Percentiles rank a stretch among this genome's conserved stretches.
Conservation (phyloP, 768 basidiomycete genomes). For the Russula vinacea region DNA sequence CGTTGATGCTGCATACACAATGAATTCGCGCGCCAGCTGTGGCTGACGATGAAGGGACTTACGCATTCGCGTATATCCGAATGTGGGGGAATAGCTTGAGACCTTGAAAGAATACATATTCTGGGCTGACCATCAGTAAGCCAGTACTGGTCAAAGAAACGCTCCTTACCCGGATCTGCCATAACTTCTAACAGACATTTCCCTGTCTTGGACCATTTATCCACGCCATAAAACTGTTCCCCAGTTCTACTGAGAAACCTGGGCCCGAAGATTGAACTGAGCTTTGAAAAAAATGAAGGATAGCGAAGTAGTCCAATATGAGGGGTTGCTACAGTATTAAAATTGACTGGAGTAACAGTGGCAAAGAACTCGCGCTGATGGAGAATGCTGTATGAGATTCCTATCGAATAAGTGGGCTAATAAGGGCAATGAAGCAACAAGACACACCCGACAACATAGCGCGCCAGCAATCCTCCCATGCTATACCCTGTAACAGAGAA, state of each 20-base stretch:
- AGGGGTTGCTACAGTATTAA: slow-evolving; percentile 80
- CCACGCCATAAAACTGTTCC: slow-evolving; percentile 51
- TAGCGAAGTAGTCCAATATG: slow-evolving; percentile 73
- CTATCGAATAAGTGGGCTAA: background rate
- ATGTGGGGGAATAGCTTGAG: slow-evolving; percentile 64
- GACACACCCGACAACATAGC: slow-evolving; percentile 69
- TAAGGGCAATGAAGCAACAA: slow-evolving; percentile 1
- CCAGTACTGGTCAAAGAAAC: background rate
- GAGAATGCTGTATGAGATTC: slow-evolving; percentile 47
- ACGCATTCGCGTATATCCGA: slow-evolving; percentile 80
- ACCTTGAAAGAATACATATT: slow-evolving; percentile 71
- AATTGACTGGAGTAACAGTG: slow-evolving; percentile 68
- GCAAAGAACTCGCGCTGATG: slow-evolving; percentile 70
- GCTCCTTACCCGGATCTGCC: slow-evolving; percentile 65
- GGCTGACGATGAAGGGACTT: slow-evolving; percentile 33
- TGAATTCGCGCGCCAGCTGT: slow-evolving; percentile 3
- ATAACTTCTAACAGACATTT: slow-evolving; percentile 69
- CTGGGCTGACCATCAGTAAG: slow-evolving; percentile 38
- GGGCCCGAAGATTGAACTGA: slow-evolving; percentile 58
- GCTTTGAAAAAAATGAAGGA: slow-evolving; percentile 53
- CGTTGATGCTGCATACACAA: slow-evolving; percentile 51
- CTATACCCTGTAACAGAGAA: slow-evolving; percentile 78
- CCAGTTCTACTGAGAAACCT: slow-evolving; percentile 75
- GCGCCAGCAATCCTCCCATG: slow-evolving; percentile 77
- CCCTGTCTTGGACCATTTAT: slow-evolving; percentile 68